Conservation (phyloP, 2,329 filamentous ascomycete genomes). For the Helotiales sp. region DNA sequence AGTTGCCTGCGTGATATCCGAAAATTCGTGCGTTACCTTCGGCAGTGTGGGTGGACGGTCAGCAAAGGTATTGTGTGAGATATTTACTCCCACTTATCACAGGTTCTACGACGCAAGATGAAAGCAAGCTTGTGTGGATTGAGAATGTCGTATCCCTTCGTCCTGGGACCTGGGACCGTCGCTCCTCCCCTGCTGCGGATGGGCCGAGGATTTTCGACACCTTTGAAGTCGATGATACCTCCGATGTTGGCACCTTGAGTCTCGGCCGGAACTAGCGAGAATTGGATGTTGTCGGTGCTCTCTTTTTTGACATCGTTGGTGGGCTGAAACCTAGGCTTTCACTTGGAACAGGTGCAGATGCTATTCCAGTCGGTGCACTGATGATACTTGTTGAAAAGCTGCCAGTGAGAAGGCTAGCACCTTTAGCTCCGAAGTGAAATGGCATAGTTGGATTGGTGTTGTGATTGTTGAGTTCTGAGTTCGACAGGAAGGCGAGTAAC, state of each 20-base stretch:
- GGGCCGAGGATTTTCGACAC: conserved; percentile 58
- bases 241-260: conserved; percentile 55
- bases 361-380: conserved; percentile 35
- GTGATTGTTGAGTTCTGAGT: not conserved
- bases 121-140: conserved; percentile 74
- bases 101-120: conserved; percentile 70
- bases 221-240: conserved; percentile 58
- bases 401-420: not conserved
- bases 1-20: conserved; percentile 75
- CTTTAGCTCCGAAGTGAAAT: not conserved
- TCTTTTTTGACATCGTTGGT: conserved; percentile 44
- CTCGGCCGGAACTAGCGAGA: conserved; percentile 55
- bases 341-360: conserved; percentile 27
- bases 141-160: conserved; percentile 68
- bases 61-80: too few species aligned
- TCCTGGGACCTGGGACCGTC: conserved; percentile 66
- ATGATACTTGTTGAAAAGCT: not conserved
- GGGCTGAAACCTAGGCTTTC: conserved; percentile 49
- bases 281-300: conserved; percentile 44
- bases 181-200: conserved; percentile 56
- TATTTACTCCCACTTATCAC: conserved; percentile 32
- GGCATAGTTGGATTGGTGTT: not conserved
- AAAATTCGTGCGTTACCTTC: conserved; percentile 49
- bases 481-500: not conserved
- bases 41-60: not conserved